phyloP scores from a whole-genome alignment of 1,284 basidiomycete species.

The Trametes polyzona region DNA sequence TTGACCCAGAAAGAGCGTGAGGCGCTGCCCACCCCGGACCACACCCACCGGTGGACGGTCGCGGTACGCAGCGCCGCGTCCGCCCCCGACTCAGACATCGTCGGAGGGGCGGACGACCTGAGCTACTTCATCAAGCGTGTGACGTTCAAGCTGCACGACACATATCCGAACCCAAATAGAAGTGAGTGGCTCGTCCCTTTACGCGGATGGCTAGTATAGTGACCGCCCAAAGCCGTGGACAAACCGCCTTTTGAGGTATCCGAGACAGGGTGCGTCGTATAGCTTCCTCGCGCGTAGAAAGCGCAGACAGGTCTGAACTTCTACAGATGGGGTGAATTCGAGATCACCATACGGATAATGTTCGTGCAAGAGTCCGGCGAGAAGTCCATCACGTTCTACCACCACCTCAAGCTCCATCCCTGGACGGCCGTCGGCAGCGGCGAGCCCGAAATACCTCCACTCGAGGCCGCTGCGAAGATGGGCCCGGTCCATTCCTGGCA shows the following conservation, averaged over 20 bases:
- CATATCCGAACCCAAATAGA: slow-evolving; percentile 89
- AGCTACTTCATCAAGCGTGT: slow-evolving; percentile 93
- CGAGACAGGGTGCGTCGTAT: slow-evolving; percentile 77
- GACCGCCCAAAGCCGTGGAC: slow-evolving; percentile 72
- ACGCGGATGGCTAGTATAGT: not conserved
- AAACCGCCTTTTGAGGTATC: slow-evolving; percentile 93
- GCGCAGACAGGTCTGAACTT: not conserved
- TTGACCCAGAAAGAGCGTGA: slow-evolving; percentile 80
- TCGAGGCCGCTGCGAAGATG: slow-evolving; percentile 63
- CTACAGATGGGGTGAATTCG: slow-evolving; percentile 98
- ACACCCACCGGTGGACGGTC: slow-evolving; percentile 98
- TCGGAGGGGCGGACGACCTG: slow-evolving; percentile 88
- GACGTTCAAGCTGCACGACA: slow-evolving; percentile 97
- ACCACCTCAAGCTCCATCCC: slow-evolving; percentile 96
- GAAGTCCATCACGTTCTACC: slow-evolving; percentile 86
- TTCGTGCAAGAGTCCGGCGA: slow-evolving; percentile 94
- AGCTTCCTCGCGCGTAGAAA: no score
- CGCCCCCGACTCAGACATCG: slow-evolving; percentile 62
- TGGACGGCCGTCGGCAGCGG: slow-evolving; percentile 64
- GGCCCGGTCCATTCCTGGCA: slow-evolving; percentile 97
- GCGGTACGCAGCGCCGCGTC: slow-evolving; percentile 85
- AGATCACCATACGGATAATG: slow-evolving; percentile 91
- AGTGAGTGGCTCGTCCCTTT: slow-evolving; percentile 56
- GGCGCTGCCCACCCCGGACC: slow-evolving; percentile 59
- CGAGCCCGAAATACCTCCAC: slow-evolving; percentile 66